Evolutionary conservation across 2,329 filamentous ascomycete genomes (phyloP).

Genomic region (Pseudodiploospora longispora): DNA sequence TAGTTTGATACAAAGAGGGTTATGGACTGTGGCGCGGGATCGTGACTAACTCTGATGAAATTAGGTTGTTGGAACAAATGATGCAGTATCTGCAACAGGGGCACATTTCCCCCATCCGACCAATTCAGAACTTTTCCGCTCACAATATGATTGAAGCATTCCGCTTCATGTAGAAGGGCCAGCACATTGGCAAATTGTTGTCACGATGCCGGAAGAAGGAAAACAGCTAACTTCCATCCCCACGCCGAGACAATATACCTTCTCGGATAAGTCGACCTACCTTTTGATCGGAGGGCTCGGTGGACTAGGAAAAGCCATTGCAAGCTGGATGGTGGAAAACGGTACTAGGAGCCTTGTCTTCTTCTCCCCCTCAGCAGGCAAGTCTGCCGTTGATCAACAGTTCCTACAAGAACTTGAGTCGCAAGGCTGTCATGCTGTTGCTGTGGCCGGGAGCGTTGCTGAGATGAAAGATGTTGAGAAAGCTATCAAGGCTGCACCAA

Average conservation of each 20-base stretch:
- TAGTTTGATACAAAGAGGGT: not conserved
- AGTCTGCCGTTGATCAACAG: not conserved
- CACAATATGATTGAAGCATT: not conserved
- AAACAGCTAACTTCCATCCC: not conserved
- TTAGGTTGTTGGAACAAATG: not conserved
- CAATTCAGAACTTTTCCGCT: not conserved
- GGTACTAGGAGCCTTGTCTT: not conserved
- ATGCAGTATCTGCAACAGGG: constrained; percentile 10
- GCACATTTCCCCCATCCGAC: not conserved
- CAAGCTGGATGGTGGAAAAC: not conserved
- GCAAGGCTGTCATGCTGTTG: not conserved
- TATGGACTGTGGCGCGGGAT: not conserved
- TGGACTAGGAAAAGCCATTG: not conserved
- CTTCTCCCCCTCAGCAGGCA: not conserved
- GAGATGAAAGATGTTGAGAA: not conserved
- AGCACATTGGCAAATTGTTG: not conserved
- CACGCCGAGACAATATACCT: not conserved
- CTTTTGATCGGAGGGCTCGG: not conserved
- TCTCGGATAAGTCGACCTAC: not conserved
- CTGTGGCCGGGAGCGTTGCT: not conserved
- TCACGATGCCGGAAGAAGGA: not conserved
- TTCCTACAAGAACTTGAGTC: not conserved
- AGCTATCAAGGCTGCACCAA: not conserved
- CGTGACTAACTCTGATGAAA: not conserved
- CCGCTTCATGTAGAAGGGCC: not conserved